Conservation (phyloP, 2,329 filamentous ascomycete genomes). For the Colletotrichum musae region DNA sequence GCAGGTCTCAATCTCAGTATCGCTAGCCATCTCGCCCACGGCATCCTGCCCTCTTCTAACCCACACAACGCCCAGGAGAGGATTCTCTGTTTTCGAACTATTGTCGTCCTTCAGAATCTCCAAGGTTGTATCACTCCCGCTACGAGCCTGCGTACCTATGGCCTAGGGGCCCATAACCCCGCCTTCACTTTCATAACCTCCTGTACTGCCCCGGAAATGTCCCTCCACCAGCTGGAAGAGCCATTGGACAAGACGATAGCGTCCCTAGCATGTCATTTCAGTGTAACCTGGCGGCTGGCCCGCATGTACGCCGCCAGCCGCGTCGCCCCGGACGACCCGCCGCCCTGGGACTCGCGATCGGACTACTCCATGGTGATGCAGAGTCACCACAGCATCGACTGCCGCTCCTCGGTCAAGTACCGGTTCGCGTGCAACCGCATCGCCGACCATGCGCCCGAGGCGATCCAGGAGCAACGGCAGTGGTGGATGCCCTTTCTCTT, state of each 20-base stretch:
- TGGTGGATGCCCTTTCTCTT: constrained; percentile 69
- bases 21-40: constrained; percentile 44
- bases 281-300: constrained; percentile 63
- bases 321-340: constrained; percentile 57
- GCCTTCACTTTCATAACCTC: background rate
- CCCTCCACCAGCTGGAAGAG: constrained; percentile 3
- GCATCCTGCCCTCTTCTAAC: constrained; percentile 41
- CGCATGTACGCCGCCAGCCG: constrained; percentile 61
- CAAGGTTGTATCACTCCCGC: constrained; percentile 50
- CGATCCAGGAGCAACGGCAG: constrained; percentile 59
- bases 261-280: constrained; percentile 59
- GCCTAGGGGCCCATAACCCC: background rate
- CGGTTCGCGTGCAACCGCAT: constrained; percentile 66
- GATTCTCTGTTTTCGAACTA: constrained; percentile 56
- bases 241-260: constrained; percentile 56
- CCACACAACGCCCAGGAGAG: constrained; percentile 44
- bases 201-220: constrained; percentile 5
- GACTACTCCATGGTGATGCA: constrained; percentile 67
- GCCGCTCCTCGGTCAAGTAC: constrained; percentile 63
- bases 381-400: constrained; percentile 66
- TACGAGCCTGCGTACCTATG: background rate
- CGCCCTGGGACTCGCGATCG: constrained; percentile 62
- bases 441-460: constrained; percentile 55
- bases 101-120: constrained; percentile 58
- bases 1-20: constrained; percentile 45